Conservation (phyloP, 768 basidiomycete species). For the Termitomyces sp. region DNA sequence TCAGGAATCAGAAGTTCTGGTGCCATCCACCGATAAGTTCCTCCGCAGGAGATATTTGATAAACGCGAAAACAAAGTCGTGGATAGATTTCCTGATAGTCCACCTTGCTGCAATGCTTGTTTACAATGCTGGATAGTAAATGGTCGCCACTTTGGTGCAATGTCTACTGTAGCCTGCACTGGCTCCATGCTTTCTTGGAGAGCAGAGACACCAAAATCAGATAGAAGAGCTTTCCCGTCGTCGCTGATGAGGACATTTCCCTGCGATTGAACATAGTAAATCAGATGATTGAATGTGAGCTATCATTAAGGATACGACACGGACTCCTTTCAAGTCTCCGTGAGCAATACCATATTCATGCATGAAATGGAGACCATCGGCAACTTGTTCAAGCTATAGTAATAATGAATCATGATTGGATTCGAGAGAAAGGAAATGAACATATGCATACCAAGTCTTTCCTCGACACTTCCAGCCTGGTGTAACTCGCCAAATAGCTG, state of each 20-base stretch:
- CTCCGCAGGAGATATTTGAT: constrained; percentile 13
- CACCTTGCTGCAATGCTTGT: neutral
- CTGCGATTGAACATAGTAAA: neutral
- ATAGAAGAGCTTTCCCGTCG: constrained; percentile 6
- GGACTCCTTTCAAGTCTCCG: constrained; percentile 33
- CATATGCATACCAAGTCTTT: constrained; percentile 8
- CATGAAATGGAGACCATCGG: constrained; percentile 21
- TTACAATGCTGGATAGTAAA: neutral
- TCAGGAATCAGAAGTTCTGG: constrained; percentile 20
- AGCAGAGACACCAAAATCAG: constrained; percentile 9
- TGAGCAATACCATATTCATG: constrained; percentile 25
- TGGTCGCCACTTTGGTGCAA: neutral
- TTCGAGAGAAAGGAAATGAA: neutral
- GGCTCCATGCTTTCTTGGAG: constrained; percentile 1
- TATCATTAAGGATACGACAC: neutral
- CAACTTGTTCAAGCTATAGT: constrained; percentile 20
- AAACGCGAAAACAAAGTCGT: constrained; percentile 1
- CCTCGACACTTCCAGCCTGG: neutral
- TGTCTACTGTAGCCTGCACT: neutral
- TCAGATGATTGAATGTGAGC: neutral
- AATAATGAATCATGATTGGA: neutral
- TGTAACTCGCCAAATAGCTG: constrained; percentile 8
- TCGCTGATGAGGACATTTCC: constrained; percentile 12
- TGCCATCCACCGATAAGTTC: constrained; percentile 25
- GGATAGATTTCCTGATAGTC: constrained; percentile 1